Percentiles rank a stretch among this genome's conserved stretches.
These are phyloP conservation scores for Nidularia pulvinata DNA, from an alignment of 768 basidiomycete species.

Conservation along the genomic window DNA sequence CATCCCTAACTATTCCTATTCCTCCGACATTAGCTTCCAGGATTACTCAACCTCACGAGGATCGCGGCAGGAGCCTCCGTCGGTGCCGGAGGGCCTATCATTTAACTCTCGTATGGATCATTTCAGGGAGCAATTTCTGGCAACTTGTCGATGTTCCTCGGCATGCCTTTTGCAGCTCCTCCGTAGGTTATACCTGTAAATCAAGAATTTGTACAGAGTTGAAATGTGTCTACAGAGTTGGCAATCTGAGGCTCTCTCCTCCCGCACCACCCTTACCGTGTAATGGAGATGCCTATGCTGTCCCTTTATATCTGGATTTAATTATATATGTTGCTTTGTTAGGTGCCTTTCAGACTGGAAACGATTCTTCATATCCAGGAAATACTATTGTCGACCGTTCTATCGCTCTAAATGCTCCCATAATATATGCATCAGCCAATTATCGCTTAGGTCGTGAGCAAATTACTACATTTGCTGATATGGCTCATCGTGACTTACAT, in stretches of 20 bases:
- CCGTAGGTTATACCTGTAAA: constrained; percentile 1
- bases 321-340: neutral
- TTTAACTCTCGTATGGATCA: constrained; percentile 3
- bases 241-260: neutral
- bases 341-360: neutral
- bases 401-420: constrained; percentile 7
- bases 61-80: neutral
- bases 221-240: neutral
- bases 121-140: constrained; percentile 2
- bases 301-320: too few species aligned
- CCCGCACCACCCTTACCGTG: neutral
- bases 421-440: constrained; percentile 17
- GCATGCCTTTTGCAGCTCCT: constrained; percentile 5
- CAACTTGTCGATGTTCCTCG: neutral
- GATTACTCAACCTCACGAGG: too few species aligned
- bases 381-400: constrained; percentile 10
- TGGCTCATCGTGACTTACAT: neutral
- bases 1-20: too few species aligned
- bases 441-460: constrained; percentile 31
- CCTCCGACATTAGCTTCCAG: too few species aligned
- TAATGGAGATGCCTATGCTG: too few species aligned
- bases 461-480: constrained; percentile 2
- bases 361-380: neutral
- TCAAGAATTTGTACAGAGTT: neutral
- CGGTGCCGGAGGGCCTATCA: neutral